Base-by-base conservation (phyloP, 1,139 yeast genomes). In the Suhomyces coccinellae region DNA sequence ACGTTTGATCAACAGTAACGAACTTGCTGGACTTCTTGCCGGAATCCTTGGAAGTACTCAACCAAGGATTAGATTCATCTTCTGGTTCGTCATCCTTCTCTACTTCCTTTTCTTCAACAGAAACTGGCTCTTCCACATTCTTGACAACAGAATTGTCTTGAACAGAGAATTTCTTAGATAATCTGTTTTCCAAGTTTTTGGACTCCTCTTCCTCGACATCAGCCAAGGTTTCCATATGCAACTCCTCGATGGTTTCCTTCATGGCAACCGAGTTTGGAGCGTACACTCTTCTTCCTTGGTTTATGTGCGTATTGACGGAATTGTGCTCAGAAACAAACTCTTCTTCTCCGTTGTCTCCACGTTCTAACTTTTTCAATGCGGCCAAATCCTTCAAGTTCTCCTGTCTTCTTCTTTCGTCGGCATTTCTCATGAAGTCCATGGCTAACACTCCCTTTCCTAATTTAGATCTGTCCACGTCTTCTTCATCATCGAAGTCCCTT, bases 351-450 rank as follows among this genome's bases (percentile, higher is more conserved):
- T 69, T 77, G 17, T 66, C 76, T 17, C 77, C 82, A 33, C 66
- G 63, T 48, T 69, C 73, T 48, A 77, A 51, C 41, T 66, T 71
- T 52, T 77, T 75, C 48, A 89, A 62, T 40, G 69, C 69, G 45
- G 75, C 80, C 39, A 84, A 61, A 34, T 78, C 77, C 51, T 74
- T 72, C 45, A 73, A 65, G 61, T 86, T 87, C 37, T 75, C 79
- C 48, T 75, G 73, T 47, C 69, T 77, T 52, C 79, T 77, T 57
- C 82, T 77, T 41, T 81, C 83, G 52, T 85, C 93, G 2, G 97
- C 97, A 52, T 85, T 86, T 55, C 79, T 83, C 97, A 91, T 90
- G 63, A 93, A 93, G 54, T 90, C 95, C 98, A 93, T 93, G 38
- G 83, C 86, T 71, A 91, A 69, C 24, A 93, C 85, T 48, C 98